Evolutionary conservation across 2,329 filamentous ascomycete species (phyloP).

Genomic region (Fusarium vanettenii): DNA sequence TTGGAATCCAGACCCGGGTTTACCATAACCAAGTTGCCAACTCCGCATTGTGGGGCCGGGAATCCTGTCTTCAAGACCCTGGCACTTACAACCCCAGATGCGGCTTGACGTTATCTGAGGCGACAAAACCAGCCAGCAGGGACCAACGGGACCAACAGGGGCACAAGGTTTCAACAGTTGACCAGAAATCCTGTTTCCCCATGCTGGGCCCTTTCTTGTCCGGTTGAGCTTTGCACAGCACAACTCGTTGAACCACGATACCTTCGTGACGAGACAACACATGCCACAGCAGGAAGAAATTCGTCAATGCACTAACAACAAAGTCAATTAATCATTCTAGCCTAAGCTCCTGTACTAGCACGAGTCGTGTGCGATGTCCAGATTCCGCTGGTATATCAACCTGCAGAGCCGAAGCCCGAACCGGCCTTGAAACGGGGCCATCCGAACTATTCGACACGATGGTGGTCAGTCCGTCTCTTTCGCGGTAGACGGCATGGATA

Average conservation of each 20-base stretch:
- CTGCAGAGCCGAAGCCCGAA: neutral
- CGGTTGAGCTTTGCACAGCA: neutral
- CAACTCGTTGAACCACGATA: neutral
- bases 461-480: neutral
- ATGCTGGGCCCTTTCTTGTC: neutral
- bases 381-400: neutral
- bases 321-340: neutral
- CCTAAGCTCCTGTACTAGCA: neutral
- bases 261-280: neutral
- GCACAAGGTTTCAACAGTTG: neutral
- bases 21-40: neutral
- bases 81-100: constrained; percentile 1
- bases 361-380: neutral
- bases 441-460: neutral
- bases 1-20: neutral
- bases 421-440: neutral
- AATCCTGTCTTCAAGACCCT: neutral
- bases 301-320: neutral
- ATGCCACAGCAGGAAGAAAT: neutral
- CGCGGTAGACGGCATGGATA: neutral
- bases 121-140: neutral
- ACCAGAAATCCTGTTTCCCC: neutral
- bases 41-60: neutral
- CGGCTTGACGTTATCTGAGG: neutral
- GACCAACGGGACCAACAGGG: neutral